Evolutionary conservation across 2,329 filamentous ascomycete genomes (phyloP).

Genomic region (Fusarium secorum): DNA sequence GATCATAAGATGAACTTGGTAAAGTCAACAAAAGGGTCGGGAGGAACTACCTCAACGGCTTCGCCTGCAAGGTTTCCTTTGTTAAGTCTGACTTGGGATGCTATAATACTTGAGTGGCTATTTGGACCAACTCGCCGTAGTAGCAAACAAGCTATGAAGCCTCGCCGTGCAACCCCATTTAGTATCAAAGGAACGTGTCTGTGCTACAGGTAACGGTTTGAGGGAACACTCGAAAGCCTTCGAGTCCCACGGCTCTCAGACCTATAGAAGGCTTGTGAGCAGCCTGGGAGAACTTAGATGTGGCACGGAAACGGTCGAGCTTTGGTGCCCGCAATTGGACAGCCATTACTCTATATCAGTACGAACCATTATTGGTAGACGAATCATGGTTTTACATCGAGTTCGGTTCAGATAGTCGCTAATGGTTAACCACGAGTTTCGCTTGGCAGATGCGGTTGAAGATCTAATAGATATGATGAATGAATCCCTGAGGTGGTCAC

Average conservation of each 20-base stretch:
- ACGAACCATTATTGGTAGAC: background rate
- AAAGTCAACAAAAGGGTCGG: background rate
- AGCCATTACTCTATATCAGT: background rate
- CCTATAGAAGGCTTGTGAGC: background rate
- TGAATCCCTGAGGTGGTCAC: background rate
- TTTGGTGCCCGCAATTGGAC: background rate
- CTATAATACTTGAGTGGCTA: background rate
- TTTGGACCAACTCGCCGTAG: background rate
- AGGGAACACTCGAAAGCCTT: background rate
- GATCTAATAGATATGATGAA: background rate
- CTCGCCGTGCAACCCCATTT: background rate
- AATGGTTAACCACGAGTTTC: background rate
- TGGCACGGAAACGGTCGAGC: slow-evolving; percentile 2
- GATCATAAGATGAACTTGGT: background rate
- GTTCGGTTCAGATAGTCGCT: background rate
- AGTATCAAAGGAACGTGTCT: background rate
- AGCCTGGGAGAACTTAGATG: background rate
- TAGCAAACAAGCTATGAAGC: background rate
- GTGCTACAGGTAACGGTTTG: slow-evolving; percentile 3
- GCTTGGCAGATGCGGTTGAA: background rate
- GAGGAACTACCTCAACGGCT: background rate
- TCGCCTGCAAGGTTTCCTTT: background rate
- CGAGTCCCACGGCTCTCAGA: background rate
- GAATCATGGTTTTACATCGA: background rate
- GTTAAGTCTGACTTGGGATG: background rate